Conservation (phyloP, 1,284 basidiomycete species). For the Ceratobasidium sp. region DNA sequence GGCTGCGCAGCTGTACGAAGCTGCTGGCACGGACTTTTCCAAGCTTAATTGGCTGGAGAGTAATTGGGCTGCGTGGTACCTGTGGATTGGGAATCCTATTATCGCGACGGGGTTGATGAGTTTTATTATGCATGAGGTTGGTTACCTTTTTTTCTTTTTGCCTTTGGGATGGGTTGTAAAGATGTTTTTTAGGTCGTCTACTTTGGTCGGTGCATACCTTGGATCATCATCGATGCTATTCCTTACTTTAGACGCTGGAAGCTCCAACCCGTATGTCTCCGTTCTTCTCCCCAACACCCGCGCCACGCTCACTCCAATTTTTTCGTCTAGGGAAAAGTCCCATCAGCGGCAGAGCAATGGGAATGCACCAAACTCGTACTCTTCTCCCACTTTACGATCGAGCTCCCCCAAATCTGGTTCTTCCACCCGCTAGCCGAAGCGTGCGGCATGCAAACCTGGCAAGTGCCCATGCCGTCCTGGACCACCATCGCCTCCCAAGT, state of each 20-base stretch:
- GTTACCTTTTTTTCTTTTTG: conserved; percentile 53
- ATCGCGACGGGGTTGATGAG: conserved; percentile 96
- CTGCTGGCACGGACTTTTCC: conserved; percentile 73
- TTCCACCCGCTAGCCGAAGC: conserved; percentile 96
- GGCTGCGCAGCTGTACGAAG: conserved; percentile 60
- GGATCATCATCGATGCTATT: conserved; percentile 95
- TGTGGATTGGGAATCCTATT: conserved; percentile 89
- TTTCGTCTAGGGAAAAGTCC: conserved; percentile 71
- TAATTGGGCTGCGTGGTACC: conserved; percentile 87
- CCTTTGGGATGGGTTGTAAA: conserved; percentile 15
- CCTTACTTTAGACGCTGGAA: conserved; percentile 97
- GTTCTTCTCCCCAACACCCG: conserved; percentile 11
- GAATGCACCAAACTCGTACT: conserved; percentile 96
- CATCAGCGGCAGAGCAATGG: conserved; percentile 90
- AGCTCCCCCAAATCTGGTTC: conserved; percentile 94
- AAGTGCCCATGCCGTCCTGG: conserved; percentile 89
- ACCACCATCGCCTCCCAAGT: conserved; percentile 84
- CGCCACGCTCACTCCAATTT: conserved; percentile 22
- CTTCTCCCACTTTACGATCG: conserved; percentile 96
- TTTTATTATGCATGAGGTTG: conserved; percentile 93
- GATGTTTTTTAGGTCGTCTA: conserved; percentile 80
- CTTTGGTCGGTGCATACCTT: conserved; percentile 95
- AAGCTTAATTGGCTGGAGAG: conserved; percentile 82
- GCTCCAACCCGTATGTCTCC: conserved; percentile 75
- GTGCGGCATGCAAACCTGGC: conserved; percentile 92